A percentile compares a stretch with the other conserved stretches of the same genome.
These are phyloP conservation scores for Penicillium antarcticum DNA, from an alignment of 495 filamentous ascomycete genomes.

Conservation along the genomic window DNA sequence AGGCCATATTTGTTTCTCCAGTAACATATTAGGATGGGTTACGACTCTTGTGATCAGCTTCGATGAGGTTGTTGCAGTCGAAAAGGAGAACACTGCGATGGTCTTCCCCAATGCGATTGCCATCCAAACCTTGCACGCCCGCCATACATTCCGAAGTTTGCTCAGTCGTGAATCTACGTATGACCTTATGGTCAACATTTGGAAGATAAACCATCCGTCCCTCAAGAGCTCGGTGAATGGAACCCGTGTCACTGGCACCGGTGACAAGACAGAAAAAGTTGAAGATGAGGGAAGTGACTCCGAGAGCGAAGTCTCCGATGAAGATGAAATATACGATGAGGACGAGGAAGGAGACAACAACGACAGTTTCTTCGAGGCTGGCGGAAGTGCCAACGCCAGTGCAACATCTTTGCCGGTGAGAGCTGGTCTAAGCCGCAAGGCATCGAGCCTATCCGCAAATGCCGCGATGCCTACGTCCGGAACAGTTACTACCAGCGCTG, in stretches of 20 bases:
- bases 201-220: slow-evolving; percentile 92
- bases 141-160: slow-evolving; percentile 93
- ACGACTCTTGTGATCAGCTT: slow-evolving; percentile 97
- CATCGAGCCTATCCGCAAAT: slow-evolving; percentile 56
- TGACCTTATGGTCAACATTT: slow-evolving; percentile 94
- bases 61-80: slow-evolving; percentile 92
- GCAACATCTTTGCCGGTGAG: slow-evolving; percentile 54
- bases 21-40: slow-evolving; percentile 97
- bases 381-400: slow-evolving; percentile 57
- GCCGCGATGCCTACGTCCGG: slow-evolving; percentile 27
- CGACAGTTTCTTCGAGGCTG: slow-evolving; percentile 58
- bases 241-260: slow-evolving; percentile 74
- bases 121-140: slow-evolving; percentile 91
- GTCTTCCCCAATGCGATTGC: slow-evolving; percentile 97
- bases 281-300: slow-evolving; percentile 53
- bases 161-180: slow-evolving; percentile 94
- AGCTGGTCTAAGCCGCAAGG: slow-evolving; percentile 55
- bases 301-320: slow-evolving; percentile 55
- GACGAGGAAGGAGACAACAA: slow-evolving; percentile 59
- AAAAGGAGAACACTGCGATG: slow-evolving; percentile 94
- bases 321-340: slow-evolving; percentile 76
- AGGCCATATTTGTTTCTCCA: slow-evolving; percentile 96
- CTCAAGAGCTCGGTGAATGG: slow-evolving; percentile 87
- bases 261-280: slow-evolving; percentile 85
- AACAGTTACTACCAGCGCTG: slow-evolving; percentile 38